These are phyloP conservation scores for Coix lacrymajobi DNA, from an alignment of 176 grass and related monocot species.

Conservation along the genomic window DNA sequence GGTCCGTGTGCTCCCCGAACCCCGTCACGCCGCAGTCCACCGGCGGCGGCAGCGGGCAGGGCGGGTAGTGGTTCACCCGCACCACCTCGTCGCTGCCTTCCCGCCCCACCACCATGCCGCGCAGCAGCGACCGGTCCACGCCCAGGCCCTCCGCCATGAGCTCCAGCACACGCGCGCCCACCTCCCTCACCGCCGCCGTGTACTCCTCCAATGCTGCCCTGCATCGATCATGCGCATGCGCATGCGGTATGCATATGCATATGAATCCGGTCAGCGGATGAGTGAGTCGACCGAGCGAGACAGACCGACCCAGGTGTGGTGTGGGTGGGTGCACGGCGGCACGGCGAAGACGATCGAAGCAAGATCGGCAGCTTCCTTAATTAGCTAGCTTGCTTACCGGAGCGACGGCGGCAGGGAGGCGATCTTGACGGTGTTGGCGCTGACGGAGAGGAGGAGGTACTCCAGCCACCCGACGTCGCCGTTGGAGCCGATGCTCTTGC, in stretches of 20 bases:
- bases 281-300: too few species aligned
- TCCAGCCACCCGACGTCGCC: conserved; percentile 87
- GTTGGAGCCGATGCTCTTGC: conserved; percentile 68
- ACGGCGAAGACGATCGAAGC: too few species aligned
- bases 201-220: conserved; percentile 58
- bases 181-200: conserved; percentile 35
- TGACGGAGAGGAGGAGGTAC: conserved; percentile 62
- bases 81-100: conserved; percentile 53
- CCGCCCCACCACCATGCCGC: conserved; percentile 39
- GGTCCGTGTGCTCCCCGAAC: conserved; percentile 96
- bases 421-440: background rate
- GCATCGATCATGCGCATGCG: too few species aligned
- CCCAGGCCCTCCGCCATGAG: conserved; percentile 61
- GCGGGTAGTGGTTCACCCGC: conserved; percentile 84
- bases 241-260: too few species aligned
- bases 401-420: conserved; percentile 20
- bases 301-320: too few species aligned
- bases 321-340: too few species aligned
- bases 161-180: conserved; percentile 58
- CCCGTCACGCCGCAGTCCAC: conserved; percentile 52
- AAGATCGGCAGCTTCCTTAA: too few species aligned
- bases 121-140: conserved; percentile 28
- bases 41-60: conserved; percentile 29
- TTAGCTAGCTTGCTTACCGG: too few species aligned
- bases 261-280: too few species aligned